Base-by-base conservation (phyloP, 176 grass and related monocot genomes). In the Saccharum spontaneum region DNA sequence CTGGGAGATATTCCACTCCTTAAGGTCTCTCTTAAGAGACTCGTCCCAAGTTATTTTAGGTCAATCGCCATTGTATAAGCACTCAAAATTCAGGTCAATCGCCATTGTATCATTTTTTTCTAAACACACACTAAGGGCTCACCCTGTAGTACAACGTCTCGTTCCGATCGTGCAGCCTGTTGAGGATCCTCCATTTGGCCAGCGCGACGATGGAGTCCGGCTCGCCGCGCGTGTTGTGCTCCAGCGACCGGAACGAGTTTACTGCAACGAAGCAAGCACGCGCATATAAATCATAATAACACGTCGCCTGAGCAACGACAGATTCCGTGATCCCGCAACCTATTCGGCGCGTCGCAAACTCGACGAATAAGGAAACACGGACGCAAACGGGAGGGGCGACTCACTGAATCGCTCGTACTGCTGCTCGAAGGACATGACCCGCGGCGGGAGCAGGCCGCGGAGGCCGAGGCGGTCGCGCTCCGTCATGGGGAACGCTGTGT, bases 151-250 rank as follows among this genome's bases (percentile, higher is more conserved):
- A 99, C 62, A 99, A 33, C 10, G 97, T 99, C 89, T 94, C 97
- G 39, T 99, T 99, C 73, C 97, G 79, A 75, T 99, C 97, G 88
- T 96, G 97, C 78, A 96, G 73, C 84, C 93, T 95, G 80, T 99
- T 99, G 23, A 99, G 88, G 86, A 99, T 99, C 89, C 97, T 91
- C 97, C 97, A 99, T 55, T 98, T 98, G 75, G 97, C 97, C 69
- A 98, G 74, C 72, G 97, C 86, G 59, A 96, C 71, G 15, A 92
- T 68, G 71, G 88, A 76, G 2, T 86, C 86, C 5, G 82, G 86
- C 87, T 92, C 93, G 4, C 93, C 91, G 63, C 71, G 81, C 10
- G 97, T 98, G 86, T 98, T 98, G 83, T 96, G 69, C 88, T 96
- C 93, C 88, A 98, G 76, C 46, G 97, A 98, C 34, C 79, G 83